Evolutionary conservation across 345 rosid genomes (phyloP).

Genomic region (Aurinia saxatilis): DNA sequence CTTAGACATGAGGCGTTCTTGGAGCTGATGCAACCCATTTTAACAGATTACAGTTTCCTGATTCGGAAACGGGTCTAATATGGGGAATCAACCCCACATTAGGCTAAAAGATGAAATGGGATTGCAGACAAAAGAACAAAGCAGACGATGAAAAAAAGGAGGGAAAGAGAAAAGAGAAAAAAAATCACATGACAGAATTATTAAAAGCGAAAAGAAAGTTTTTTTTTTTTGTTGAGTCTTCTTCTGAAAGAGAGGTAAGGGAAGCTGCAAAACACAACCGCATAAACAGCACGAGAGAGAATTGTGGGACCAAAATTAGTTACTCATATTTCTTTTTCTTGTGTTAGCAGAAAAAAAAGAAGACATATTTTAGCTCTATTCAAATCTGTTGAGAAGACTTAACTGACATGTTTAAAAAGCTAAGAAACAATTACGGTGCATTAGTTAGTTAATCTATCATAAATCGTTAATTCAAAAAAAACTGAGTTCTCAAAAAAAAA

Average conservation of each 20-base stretch:
- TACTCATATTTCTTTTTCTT: constrained; percentile 20
- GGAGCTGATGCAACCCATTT: constrained; percentile 77
- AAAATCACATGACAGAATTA: constrained; percentile 26
- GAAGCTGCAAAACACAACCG: constrained; percentile 33
- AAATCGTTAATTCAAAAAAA: too few species aligned
- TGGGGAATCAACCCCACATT: constrained; percentile 35
- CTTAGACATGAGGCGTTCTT: constrained; percentile 31
- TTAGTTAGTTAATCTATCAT: too few species aligned
- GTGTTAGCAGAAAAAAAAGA: constrained; percentile 9
- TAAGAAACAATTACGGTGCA: too few species aligned
- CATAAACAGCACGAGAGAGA: constrained; percentile 31
- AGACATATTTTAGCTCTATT: too few species aligned
- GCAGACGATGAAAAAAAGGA: constrained; percentile 19
- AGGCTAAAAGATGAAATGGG: constrained; percentile 28
- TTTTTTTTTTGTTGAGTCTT: constrained; percentile 15
- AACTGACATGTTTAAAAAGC: too few species aligned
- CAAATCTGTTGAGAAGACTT: too few species aligned
- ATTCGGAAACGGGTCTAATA: constrained; percentile 42
- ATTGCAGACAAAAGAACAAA: constrained; percentile 29
- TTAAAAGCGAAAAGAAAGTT: constrained; percentile 18
- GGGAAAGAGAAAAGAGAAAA: constrained; percentile 11
- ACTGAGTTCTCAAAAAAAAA: too few species aligned
- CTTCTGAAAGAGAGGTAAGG: constrained; percentile 41
- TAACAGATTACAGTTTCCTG: constrained; percentile 25
- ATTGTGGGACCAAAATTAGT: constrained; percentile 40